Evolutionary conservation across 164 flowering plant genomes (phyloP).

Genomic region (Santalum album): DNA sequence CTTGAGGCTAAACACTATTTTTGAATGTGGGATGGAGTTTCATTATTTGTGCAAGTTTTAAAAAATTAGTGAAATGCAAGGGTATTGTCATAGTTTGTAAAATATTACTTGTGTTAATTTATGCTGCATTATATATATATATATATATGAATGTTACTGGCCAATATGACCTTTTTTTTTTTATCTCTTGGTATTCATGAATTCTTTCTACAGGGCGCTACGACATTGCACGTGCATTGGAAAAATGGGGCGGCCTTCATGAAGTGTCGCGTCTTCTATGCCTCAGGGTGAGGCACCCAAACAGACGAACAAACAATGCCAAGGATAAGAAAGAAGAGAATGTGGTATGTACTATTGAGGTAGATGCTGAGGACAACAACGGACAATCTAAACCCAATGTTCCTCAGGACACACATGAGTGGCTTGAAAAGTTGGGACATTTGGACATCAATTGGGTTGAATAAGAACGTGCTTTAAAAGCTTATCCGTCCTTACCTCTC

Average conservation of each 20-base stretch:
- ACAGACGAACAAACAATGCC: conserved; percentile 30
- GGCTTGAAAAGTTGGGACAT: conserved; percentile 29
- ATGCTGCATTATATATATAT: too few species aligned
- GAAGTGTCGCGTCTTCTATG: conserved; percentile 84
- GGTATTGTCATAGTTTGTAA: too few species aligned
- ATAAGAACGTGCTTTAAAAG: too few species aligned
- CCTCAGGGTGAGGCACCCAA: conserved; percentile 68
- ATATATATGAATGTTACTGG: too few species aligned
- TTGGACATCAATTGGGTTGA: not conserved
- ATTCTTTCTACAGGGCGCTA: conserved; percentile 52
- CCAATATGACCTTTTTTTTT: not conserved
- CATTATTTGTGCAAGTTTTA: too few species aligned
- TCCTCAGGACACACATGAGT: conserved; percentile 67
- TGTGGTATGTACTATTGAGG: conserved; percentile 8
- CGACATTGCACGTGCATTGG: conserved; percentile 91
- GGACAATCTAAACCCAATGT: conserved; percentile 34
- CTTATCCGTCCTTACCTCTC: too few species aligned
- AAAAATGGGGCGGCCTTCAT: conserved; percentile 96
- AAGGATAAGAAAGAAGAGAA: conserved; percentile 40
- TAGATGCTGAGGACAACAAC: conserved; percentile 23
- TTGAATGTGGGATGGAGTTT: too few species aligned
- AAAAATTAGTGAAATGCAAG: too few species aligned
- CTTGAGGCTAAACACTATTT: too few species aligned
- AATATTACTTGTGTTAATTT: too few species aligned
- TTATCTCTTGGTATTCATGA: not conserved